Evolutionary conservation across 352 stramenopile species (phyloP).

Genomic region (Pythium insidiosum): DNA sequence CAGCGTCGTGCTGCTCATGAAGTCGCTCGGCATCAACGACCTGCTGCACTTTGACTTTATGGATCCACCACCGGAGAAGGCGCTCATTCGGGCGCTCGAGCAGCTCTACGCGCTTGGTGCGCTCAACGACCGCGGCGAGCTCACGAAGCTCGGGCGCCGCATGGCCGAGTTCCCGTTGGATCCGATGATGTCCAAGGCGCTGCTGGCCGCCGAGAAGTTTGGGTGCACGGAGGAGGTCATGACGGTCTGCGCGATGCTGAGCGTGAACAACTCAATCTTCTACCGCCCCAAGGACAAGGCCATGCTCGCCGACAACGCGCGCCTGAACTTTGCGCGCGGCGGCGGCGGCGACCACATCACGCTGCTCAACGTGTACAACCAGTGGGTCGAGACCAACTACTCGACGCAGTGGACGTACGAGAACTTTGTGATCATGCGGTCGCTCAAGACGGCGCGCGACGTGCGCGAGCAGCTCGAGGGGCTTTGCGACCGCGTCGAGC

Average conservation of each 20-base stretch:
- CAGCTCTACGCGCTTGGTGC: conserved; percentile 99
- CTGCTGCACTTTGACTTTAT: conserved; percentile 99
- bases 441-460: conserved; percentile 96
- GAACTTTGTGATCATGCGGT: conserved; percentile 96
- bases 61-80: conserved; percentile 97
- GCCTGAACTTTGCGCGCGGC: conserved; percentile 96
- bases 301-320: conserved; percentile 97
- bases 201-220: conserved; percentile 91
- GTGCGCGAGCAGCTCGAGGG: conserved; percentile 98
- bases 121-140: conserved; percentile 96
- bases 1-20: conserved; percentile 98
- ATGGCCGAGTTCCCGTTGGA: conserved; percentile 97
- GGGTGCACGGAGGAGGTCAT: conserved; percentile 92
- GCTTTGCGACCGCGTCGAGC: conserved; percentile 98
- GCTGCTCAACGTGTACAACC: conserved; percentile 96
- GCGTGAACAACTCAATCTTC: conserved; percentile 97
- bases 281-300: conserved; percentile 98
- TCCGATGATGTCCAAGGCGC: conserved; percentile 92
- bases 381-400: conserved; percentile 98
- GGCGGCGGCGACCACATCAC: conserved; percentile 97
- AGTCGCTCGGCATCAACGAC: conserved; percentile 99
- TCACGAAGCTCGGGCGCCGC: conserved; percentile 93
- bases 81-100: conserved; percentile 96
- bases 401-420: conserved; percentile 95
- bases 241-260: conserved; percentile 98